A percentile compares a stretch with the other conserved stretches of the same genome.
phyloP scores from a whole-genome alignment of 495 filamentous ascomycete genomes.

The Talaromyces nanjingensis region DNA sequence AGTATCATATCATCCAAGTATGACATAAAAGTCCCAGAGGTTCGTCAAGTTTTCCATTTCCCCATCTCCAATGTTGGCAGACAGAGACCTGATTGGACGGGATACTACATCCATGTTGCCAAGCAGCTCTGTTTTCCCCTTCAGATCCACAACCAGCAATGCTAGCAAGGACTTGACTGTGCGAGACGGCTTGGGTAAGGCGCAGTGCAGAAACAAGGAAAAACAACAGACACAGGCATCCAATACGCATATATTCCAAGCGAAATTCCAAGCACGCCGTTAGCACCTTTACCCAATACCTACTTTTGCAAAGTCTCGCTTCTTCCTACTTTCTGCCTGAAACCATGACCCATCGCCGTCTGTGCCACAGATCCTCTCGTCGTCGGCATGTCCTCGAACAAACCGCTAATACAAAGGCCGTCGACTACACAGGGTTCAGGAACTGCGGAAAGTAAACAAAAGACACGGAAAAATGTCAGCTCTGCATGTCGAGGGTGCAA shows the following conservation, averaged over 20 bases:
- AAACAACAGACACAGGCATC: too few relatives aligned
- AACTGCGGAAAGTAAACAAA: background rate
- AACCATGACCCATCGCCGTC: background rate
- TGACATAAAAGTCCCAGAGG: background rate
- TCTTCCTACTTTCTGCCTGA: background rate
- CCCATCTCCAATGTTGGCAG: background rate
- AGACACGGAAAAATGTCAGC: slow-evolving; percentile 14
- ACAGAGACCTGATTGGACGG: background rate
- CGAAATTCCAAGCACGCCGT: background rate
- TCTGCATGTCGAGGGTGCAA: slow-evolving; percentile 25
- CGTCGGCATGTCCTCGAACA: slow-evolving; percentile 2
- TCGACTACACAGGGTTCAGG: background rate
- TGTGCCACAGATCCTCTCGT: background rate
- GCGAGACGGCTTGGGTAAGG: background rate
- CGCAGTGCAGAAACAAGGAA: background rate
- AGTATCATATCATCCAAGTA: background rate
- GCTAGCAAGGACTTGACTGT: background rate
- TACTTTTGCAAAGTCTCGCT: background rate
- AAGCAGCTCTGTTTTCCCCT: background rate
- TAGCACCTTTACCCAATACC: background rate
- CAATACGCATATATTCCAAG: background rate
- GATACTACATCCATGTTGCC: background rate
- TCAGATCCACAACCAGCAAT: background rate
- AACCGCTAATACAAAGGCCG: background rate
- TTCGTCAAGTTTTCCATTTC: background rate